Evolutionary conservation across 139 green algal species (phyloP), one percentile per base, ranked within the genome.

Genomic region (Tetradesmus obliquus): DNA sequence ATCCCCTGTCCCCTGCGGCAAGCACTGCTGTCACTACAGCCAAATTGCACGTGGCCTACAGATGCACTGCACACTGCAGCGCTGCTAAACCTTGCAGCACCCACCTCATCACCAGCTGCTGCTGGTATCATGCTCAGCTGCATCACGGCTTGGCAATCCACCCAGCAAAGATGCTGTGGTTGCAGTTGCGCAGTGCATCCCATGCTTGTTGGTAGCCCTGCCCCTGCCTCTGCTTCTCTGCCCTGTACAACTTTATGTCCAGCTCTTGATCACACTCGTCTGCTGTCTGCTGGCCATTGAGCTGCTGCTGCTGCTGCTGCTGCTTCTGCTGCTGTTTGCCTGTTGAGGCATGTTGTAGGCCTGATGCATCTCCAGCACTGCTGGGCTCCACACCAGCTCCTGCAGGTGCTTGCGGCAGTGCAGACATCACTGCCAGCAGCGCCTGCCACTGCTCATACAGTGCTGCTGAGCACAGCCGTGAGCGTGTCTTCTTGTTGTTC

Each of bases 401-500:
- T 12, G 24, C 24, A 22, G 24, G 17, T 83, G 19, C 9, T 5
- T 53, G 79, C 79, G 5, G 79, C 79, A 19, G 79, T 54, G 79
- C 32, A 53, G 79, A n/a, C 79, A 55, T 1, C 2, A 55, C 9
- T 54, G 24, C 58, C 57, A 92, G 22, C 76, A 92, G 71, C 62
- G 20, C 85, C 3, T 79, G 19, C 66, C 91, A 74, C 19, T 84
- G 86, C 53, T 55, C 55, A 86, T 82, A 69, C 89, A 94, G 55
- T n/a, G 89, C 88, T 62, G 79, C 93, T 84, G 91, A 81, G 91
- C 95, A 96, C 80, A 97, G 86, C 24, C 94, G 80, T 17, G 95
- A 97, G 3, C 91, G 84, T 5, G 92, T 95, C 58, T 91, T 91
- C 1, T 55, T 54, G 80, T 55, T 72, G 87, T 66, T 24, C 57